phyloP scores from a whole-genome alignment of 768 basidiomycete species.

The Collybiopsis luxurians region DNA sequence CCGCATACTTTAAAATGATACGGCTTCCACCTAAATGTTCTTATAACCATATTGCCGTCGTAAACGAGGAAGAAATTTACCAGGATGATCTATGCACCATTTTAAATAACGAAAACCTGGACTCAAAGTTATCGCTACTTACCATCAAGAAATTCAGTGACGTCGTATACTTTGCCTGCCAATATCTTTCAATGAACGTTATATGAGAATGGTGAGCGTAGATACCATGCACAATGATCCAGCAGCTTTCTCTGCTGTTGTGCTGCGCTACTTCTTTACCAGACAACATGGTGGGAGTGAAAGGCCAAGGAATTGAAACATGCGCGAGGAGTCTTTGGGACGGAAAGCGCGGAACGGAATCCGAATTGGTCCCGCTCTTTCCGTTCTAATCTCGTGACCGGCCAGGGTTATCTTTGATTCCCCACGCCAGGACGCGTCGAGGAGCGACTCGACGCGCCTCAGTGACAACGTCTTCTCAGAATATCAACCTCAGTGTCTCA shows the following conservation, averaged over 20 bases:
- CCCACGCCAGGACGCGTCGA: too few species aligned
- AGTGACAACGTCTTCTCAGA: too few species aligned
- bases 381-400: too few species aligned
- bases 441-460: too few species aligned
- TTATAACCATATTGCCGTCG: conserved; percentile 11
- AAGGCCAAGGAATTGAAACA: not conserved
- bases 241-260: conserved; percentile 60
- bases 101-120: not conserved
- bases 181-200: conserved; percentile 1
- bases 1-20: conserved; percentile 86
- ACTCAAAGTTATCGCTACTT: conserved; percentile 13
- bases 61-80: conserved; percentile 24
- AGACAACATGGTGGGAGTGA: conserved; percentile 24
- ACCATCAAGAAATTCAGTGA: conserved; percentile 76
- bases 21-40: conserved; percentile 62
- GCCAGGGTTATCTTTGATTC: too few species aligned
- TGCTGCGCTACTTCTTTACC: conserved; percentile 54
- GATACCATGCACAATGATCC: conserved; percentile 85
- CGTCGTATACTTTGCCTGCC: conserved; percentile 74
- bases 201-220: not conserved
- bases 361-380: too few species aligned
- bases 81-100: conserved; percentile 56
- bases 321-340: too few species aligned
- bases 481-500: too few species aligned
- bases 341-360: too few species aligned